These are phyloP conservation scores for Kluyveromyces wickerhamii DNA, from an alignment of 805 yeast genomes.

Conservation along the genomic window DNA sequence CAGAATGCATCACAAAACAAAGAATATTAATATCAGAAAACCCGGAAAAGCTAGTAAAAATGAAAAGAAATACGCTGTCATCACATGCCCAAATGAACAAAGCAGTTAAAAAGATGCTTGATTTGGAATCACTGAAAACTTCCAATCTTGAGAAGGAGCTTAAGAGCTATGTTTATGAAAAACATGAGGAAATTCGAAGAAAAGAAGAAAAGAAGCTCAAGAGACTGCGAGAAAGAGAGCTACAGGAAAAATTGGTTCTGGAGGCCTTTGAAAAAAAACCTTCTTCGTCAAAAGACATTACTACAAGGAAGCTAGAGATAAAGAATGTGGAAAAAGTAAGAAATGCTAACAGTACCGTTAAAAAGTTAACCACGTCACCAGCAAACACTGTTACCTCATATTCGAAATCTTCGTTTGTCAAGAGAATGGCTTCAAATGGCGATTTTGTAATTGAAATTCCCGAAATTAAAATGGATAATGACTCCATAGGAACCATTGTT, in stretches of 20 bases:
- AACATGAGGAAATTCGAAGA: constrained; percentile 5
- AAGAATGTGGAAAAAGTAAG: too few species aligned
- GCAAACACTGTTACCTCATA: too few species aligned
- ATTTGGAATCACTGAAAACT: constrained; percentile 7
- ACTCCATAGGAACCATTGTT: background rate
- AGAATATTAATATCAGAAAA: constrained; percentile 31
- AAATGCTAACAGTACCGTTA: too few species aligned
- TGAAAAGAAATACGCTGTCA: constrained; percentile 16
- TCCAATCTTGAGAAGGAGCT: constrained; percentile 14
- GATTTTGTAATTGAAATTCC: constrained; percentile 1
- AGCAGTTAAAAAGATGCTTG: constrained; percentile 14
- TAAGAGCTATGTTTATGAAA: constrained; percentile 9
- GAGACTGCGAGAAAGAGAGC: constrained; percentile 1
- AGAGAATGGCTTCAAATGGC: background rate
- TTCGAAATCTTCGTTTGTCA: too few species aligned
- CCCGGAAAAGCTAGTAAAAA: constrained; percentile 13
- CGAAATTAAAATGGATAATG: background rate
- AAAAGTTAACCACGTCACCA: too few species aligned
- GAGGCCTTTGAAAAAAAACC: background rate
- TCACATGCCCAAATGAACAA: constrained; percentile 18
- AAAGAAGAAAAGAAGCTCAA: constrained; percentile 4
- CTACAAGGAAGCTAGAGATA: too few species aligned
- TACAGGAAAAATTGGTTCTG: background rate
- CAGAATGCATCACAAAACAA: constrained; percentile 44
- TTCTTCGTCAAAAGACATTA: too few species aligned